Evolutionary conservation across 495 filamentous ascomycete genomes (phyloP).

Genomic region (Podospora anserina): DNA sequence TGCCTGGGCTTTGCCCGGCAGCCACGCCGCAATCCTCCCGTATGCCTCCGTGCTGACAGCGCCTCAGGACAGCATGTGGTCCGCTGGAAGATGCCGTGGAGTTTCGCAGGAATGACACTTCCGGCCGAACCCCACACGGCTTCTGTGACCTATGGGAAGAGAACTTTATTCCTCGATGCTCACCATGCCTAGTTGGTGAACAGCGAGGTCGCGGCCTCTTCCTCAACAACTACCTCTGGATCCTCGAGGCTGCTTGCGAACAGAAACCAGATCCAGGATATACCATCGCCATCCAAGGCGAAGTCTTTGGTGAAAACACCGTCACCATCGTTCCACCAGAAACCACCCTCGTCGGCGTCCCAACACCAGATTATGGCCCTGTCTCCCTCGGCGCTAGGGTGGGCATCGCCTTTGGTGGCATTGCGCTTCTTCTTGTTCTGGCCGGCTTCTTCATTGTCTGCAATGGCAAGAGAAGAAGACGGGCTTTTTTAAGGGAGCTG

Average conservation of each 20-base stretch:
- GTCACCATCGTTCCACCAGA: constrained; percentile 43
- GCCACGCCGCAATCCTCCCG: constrained; percentile 1
- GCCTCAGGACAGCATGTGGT: constrained; percentile 40
- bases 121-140: constrained; percentile 30
- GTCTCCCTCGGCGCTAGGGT: constrained; percentile 50
- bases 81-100: constrained; percentile 35
- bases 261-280: constrained; percentile 38
- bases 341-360: constrained; percentile 27
- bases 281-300: constrained; percentile 44
- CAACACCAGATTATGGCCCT: constrained; percentile 34
- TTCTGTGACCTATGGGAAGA: constrained; percentile 43
- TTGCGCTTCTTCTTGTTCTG: constrained; percentile 43
- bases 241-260: constrained; percentile 48
- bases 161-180: constrained; percentile 34
- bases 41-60: constrained; percentile 13
- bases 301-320: constrained; percentile 46
- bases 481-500: constrained; percentile 42
- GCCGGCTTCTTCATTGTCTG: constrained; percentile 46
- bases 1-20: background rate
- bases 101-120: constrained; percentile 37
- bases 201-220: constrained; percentile 23
- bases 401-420: constrained; percentile 49
- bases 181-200: constrained; percentile 31
- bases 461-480: constrained; percentile 47
- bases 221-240: constrained; percentile 44